Conservation (phyloP, 2,329 filamentous ascomycete genomes). For the Curvularia sp. region DNA sequence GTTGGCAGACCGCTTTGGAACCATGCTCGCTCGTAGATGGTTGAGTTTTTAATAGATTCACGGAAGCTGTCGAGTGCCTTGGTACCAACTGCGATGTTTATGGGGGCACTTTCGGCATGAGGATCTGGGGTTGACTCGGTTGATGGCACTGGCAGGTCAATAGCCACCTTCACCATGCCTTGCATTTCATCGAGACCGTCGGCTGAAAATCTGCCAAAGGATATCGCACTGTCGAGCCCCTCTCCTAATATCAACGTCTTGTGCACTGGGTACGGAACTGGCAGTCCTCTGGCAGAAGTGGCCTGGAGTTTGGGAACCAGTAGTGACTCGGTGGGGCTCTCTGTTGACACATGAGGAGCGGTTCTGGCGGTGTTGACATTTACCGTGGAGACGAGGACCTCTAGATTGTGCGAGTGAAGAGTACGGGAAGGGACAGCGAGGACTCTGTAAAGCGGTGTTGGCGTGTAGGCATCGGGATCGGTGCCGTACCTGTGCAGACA, state of each 20-base stretch:
- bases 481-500: conserved; percentile 60
- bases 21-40: conserved; percentile 77
- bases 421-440: conserved; percentile 69
- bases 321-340: conserved; percentile 67
- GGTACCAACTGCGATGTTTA: conserved; percentile 70
- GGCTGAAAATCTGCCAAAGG: conserved; percentile 54
- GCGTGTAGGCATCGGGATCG: conserved; percentile 54
- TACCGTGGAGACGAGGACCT: conserved; percentile 66
- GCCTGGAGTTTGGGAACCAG: conserved; percentile 79
- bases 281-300: conserved; percentile 68
- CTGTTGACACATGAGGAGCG: conserved; percentile 32
- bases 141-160: conserved; percentile 61
- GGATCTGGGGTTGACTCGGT: conserved; percentile 45
- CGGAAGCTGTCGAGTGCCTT: conserved; percentile 73
- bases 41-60: conserved; percentile 71
- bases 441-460: conserved; percentile 64
- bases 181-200: conserved; percentile 49
- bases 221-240: conserved; percentile 72
- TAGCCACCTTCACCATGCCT: conserved; percentile 61
- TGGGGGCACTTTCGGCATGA: conserved; percentile 42
- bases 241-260: conserved; percentile 77
- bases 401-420: conserved; percentile 68
- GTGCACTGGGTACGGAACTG: conserved; percentile 83
- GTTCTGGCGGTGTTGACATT: conserved; percentile 54
- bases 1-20: conserved; percentile 72